Base-by-base conservation (phyloP, 768 basidiomycete genomes). In the Hortiboletus campestris region DNA sequence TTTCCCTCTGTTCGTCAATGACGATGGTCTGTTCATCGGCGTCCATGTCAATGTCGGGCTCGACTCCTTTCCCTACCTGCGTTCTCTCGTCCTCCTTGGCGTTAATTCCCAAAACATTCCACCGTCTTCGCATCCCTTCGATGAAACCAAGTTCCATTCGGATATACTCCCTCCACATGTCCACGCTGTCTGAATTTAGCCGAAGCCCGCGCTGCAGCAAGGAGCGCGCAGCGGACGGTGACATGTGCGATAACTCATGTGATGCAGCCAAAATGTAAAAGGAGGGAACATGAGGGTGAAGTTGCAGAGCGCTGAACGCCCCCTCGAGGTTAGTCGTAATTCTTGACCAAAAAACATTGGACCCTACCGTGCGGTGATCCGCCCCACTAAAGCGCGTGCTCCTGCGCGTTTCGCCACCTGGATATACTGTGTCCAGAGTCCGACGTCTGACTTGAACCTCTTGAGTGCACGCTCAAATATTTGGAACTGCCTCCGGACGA, bases 391-490 rank as follows among this genome's bases (percentile, higher is more conserved):
- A 42, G 89, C 83, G 16, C 83, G 77, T 43, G 94, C 93, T 0
- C 85, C 84, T 66, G 92, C 86, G 44, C 83, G 79, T 70, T 91
- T 88, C 1, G 93, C 94, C 20, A 92, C 79, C 54, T 91, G 80
- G 46, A 95, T 85, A 67, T 96, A 97, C 60, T 94, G 88, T 46
- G 90, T 75, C 94, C 94, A 98, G 10, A 95, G 79, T 4, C 80
- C 85, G 6, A 96, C 78, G 68, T 98, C 94, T 11, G 81, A 81
- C 63, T 91, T 92, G 81, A 98, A 97, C 65, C 87, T 89, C 67
- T 82, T 86, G 20, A 94, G 77, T 2, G 91, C 94, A 19, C 94
- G 84, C 70, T 96, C 92, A 62, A 96, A 93, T 54, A 96, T 92
- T 58, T 91, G 87, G 68, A 92, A 87, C 65, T 93, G 89, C 62